phyloP scores from a whole-genome alignment of 176 grass and related monocot species.

The Tuctoria greenei region DNA sequence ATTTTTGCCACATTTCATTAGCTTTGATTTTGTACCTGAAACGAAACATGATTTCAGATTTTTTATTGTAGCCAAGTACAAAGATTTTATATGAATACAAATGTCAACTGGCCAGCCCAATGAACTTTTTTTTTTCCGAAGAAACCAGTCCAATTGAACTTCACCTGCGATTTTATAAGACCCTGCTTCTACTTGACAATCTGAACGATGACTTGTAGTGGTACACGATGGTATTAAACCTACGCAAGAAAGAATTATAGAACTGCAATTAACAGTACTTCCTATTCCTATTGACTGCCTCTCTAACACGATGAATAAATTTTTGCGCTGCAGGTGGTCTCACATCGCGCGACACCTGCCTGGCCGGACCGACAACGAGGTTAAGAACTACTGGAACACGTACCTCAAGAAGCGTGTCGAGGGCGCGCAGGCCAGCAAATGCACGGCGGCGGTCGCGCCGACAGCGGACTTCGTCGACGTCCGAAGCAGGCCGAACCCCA shows the following conservation, averaged over 20 bases:
- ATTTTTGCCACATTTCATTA: background rate
- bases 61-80: background rate
- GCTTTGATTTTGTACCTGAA: background rate
- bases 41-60: background rate
- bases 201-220: background rate
- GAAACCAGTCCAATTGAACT: conserved; percentile 1
- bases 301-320: background rate
- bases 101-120: conserved; percentile 29
- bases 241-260: background rate
- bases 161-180: background rate
- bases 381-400: conserved; percentile 98
- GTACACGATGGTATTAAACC: background rate
- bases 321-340: conserved; percentile 67
- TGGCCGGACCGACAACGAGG: conserved; percentile 92
- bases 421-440: conserved; percentile 20
- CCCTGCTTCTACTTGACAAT: conserved; percentile 10
- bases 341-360: conserved; percentile 82
- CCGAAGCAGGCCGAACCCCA: conserved; percentile 22
- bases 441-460: conserved; percentile 28
- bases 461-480: conserved; percentile 27
- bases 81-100: conserved; percentile 14
- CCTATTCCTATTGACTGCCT: background rate
- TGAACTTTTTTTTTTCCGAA: no score
- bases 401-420: conserved; percentile 88
- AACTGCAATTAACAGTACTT: background rate